Conservation (phyloP, 2,329 filamentous ascomycete species). For the Penicillium sp. region DNA sequence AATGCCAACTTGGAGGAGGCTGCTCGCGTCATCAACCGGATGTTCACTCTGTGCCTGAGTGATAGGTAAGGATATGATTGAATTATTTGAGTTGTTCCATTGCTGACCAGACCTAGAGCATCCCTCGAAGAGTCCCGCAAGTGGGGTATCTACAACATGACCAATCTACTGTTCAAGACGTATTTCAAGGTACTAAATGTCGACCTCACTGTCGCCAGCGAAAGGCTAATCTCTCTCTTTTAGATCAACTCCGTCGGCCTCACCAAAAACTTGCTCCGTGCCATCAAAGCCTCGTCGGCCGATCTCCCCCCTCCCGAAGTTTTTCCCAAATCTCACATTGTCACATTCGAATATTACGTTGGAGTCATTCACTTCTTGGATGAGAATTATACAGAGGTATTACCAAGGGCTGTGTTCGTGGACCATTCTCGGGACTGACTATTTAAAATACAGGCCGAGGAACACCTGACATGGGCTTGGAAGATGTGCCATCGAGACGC, state of each 20-base stretch:
- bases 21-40: conserved; percentile 83
- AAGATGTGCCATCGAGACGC: conserved; percentile 73
- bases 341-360: conserved; percentile 95
- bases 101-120: conserved; percentile 55
- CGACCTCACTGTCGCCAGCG: background rate
- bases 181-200: conserved; percentile 71
- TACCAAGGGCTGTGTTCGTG: conserved; percentile 11
- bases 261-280: conserved; percentile 84
- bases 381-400: conserved; percentile 80
- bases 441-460: conserved; percentile 62
- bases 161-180: conserved; percentile 95
- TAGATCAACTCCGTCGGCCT: conserved; percentile 81
- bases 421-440: conserved; percentile 8
- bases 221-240: conserved; percentile 6
- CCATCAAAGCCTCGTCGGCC: conserved; percentile 70
- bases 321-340: conserved; percentile 86
- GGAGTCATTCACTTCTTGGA: conserved; percentile 93
- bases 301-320: conserved; percentile 78
- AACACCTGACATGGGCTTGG: conserved; percentile 77
- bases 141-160: conserved; percentile 95
- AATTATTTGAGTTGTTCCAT: background rate
- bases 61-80: conserved; percentile 65
- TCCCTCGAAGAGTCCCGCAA: conserved; percentile 87
- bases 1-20: conserved; percentile 88
- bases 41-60: conserved; percentile 85